Evolutionary conservation across 2,329 filamentous ascomycete genomes (phyloP).

Genomic region (Pseudonectria foliicola): DNA sequence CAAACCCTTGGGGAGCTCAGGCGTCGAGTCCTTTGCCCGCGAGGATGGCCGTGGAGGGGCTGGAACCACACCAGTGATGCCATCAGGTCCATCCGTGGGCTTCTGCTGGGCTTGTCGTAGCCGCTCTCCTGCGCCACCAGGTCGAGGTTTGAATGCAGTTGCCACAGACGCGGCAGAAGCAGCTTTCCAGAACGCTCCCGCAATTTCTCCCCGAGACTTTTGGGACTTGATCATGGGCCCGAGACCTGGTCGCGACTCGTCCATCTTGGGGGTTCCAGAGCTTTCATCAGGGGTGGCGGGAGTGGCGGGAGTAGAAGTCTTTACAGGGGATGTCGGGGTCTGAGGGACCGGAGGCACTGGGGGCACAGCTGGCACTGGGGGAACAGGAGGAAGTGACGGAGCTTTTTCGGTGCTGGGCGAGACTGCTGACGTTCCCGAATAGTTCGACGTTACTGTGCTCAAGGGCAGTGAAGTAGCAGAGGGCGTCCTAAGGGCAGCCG

Average conservation of each 20-base stretch:
- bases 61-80: slow-evolving; percentile 81
- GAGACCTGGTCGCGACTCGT: slow-evolving; percentile 44
- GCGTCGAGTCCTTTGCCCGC: slow-evolving; percentile 24
- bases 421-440: slow-evolving; percentile 8
- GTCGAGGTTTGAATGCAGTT: slow-evolving; percentile 70
- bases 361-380: slow-evolving; percentile 8
- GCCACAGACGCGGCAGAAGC: slow-evolving; percentile 44
- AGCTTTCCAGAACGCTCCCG: slow-evolving; percentile 71
- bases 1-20: slow-evolving; percentile 11
- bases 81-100: slow-evolving; percentile 67
- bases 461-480: slow-evolving; percentile 18
- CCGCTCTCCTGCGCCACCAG: slow-evolving; percentile 78
- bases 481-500: slow-evolving; percentile 14
- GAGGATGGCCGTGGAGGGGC: slow-evolving; percentile 54
- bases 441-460: slow-evolving; percentile 15
- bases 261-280: slow-evolving; percentile 4
- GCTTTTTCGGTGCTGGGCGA: slow-evolving; percentile 14
- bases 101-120: slow-evolving; percentile 57
- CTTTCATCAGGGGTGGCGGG: slow-evolving; percentile 3
- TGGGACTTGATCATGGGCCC: slow-evolving; percentile 88
- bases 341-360: slow-evolving; percentile 10
- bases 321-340: slow-evolving; percentile 4
- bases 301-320: slow-evolving; percentile 16
- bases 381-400: slow-evolving; percentile 23
- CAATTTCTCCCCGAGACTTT: slow-evolving; percentile 64